These are phyloP conservation scores for Ceratopteris richardii DNA, from an alignment of 75 land plant species.

Conservation along the genomic window DNA sequence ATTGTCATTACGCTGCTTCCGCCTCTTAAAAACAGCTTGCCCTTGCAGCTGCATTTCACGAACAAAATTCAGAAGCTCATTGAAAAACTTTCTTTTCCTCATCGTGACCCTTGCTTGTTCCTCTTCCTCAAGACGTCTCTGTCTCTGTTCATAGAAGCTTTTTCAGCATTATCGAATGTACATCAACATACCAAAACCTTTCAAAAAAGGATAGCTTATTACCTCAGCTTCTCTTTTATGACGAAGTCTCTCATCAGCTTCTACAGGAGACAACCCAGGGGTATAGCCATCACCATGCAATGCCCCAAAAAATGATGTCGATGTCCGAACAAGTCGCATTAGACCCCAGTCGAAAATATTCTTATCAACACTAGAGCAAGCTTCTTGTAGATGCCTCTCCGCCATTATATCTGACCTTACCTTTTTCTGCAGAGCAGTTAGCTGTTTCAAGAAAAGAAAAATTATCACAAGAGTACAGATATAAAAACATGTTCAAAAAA, in stretches of 20 bases:
- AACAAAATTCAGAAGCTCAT: slow-evolving; percentile 68
- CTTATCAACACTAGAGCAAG: slow-evolving; percentile 61
- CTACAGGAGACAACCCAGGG: slow-evolving; percentile 31
- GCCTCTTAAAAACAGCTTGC: slow-evolving; percentile 58
- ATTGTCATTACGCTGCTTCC: slow-evolving; percentile 93
- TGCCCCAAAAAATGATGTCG: slow-evolving; percentile 47
- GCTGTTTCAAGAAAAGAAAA: slow-evolving; percentile 28
- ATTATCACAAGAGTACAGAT: too few relatives aligned
- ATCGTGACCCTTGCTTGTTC: slow-evolving; percentile 66
- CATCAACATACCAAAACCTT: background rate
- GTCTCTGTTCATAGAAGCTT: slow-evolving; percentile 43
- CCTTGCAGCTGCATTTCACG: slow-evolving; percentile 70
- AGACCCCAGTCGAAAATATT: slow-evolving; percentile 98
- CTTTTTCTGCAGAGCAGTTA: slow-evolving; percentile 64
- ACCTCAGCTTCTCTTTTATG: slow-evolving; percentile 93
- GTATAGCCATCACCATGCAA: slow-evolving; percentile 38
- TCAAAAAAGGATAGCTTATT: background rate
- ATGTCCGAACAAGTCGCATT: slow-evolving; percentile 56
- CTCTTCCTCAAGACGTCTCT: slow-evolving; percentile 77
- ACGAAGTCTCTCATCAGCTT: slow-evolving; percentile 73
- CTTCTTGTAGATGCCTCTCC: slow-evolving; percentile 60
- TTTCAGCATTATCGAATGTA: background rate
- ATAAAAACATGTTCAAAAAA: too few relatives aligned
- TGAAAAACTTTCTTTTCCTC: slow-evolving; percentile 82
- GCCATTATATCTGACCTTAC: slow-evolving; percentile 71